phyloP scores from a whole-genome alignment of 2,329 filamentous ascomycete species.

The Raffaelea albimanens region DNA sequence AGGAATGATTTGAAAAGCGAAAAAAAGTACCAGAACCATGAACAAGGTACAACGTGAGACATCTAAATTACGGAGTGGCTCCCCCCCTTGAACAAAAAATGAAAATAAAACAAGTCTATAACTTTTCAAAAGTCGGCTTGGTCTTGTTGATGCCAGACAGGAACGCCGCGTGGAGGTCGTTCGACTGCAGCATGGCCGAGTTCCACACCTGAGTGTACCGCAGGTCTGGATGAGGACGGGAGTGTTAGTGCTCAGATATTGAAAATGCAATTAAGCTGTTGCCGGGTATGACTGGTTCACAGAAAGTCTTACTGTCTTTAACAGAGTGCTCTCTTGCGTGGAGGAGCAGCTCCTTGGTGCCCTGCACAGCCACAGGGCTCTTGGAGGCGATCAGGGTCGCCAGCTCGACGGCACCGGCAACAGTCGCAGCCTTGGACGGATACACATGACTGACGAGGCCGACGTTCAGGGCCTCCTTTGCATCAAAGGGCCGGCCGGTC shows the following conservation, averaged over 20 bases:
- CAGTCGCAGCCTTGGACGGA: conserved; percentile 51
- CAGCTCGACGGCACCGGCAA: conserved; percentile 53
- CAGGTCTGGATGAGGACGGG: too few species aligned
- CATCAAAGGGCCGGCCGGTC: conserved; percentile 59
- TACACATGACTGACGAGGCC: conserved; percentile 62
- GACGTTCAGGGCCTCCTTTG: conserved; percentile 58
- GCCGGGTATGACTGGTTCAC: too few species aligned
- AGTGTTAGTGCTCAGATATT: neutral
- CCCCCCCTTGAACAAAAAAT: too few species aligned
- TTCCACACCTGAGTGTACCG: conserved; percentile 88
- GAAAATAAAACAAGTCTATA: conserved; percentile 51
- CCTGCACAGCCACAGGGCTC: conserved; percentile 79
- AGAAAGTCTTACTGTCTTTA: conserved; percentile 53
- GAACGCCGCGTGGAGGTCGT: conserved; percentile 66
- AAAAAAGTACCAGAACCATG: too few species aligned
- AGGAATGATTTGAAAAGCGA: too few species aligned
- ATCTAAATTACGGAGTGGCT: too few species aligned
- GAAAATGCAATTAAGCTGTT: neutral
- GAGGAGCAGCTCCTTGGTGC: conserved; percentile 81
- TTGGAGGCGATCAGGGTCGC: conserved; percentile 63
- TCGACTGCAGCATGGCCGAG: conserved; percentile 68
- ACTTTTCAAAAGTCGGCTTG: conserved; percentile 75
- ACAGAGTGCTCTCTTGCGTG: conserved; percentile 70
- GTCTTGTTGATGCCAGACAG: conserved; percentile 68
- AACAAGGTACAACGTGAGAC: too few species aligned